Conservation (phyloP, 768 basidiomycete genomes). For the Cyathus striatus region DNA sequence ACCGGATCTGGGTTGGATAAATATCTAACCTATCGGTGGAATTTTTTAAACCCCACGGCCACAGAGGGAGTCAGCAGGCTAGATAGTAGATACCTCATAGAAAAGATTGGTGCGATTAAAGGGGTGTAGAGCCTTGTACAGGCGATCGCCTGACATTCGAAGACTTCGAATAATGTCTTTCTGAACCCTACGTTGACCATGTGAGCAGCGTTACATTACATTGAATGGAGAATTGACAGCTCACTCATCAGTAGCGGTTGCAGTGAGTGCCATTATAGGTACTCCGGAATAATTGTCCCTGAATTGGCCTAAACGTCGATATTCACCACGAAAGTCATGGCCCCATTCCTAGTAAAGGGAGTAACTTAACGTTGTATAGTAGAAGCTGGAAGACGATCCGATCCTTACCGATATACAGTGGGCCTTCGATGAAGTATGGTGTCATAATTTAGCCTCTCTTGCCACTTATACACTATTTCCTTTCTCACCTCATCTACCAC, state of each 20-base stretch:
- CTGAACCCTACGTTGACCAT: constrained; percentile 50
- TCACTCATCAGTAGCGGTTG: constrained; percentile 71
- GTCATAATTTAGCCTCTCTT: too few species aligned
- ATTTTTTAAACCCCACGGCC: too few species aligned
- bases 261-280: constrained; percentile 86
- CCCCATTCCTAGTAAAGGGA: constrained; percentile 90
- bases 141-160: constrained; percentile 47
- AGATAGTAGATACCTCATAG: constrained; percentile 60
- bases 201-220: too few species aligned
- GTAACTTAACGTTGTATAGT: too few species aligned
- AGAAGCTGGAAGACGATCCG: too few species aligned
- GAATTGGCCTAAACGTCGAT: constrained; percentile 67
- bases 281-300: constrained; percentile 60
- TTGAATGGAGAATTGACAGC: constrained; percentile 10
- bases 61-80: too few species aligned
- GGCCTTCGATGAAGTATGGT: too few species aligned
- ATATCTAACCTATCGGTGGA: constrained; percentile 65
- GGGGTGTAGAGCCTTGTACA: constrained; percentile 67
- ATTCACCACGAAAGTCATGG: constrained; percentile 74
- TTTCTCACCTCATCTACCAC: constrained; percentile 75
- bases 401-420: constrained; percentile 75
- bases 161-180: constrained; percentile 67
- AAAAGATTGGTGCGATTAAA: constrained; percentile 79
- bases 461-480: too few species aligned
- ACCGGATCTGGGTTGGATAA: constrained; percentile 43